phyloP scores from a whole-genome alignment of 2,329 filamentous ascomycete species.

The Fusarium piperis region DNA sequence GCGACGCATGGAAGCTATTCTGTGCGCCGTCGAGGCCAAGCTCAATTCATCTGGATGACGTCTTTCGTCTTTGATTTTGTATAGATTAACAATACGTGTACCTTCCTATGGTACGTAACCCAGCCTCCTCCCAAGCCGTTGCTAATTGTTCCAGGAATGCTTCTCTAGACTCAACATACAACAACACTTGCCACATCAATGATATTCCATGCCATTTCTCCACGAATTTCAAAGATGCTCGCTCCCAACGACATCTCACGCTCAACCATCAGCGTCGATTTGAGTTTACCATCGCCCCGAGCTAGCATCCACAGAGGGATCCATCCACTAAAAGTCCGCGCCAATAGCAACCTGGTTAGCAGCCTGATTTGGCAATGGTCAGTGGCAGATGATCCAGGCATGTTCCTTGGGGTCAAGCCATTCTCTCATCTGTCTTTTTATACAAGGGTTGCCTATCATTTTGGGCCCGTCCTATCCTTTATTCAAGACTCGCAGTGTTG shows the following conservation, averaged over 20 bases:
- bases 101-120: neutral
- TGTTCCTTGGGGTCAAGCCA: neutral
- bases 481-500: neutral
- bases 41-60: neutral
- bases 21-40: slow-evolving; percentile 11
- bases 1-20: slow-evolving; percentile 17
- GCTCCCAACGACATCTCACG: neutral
- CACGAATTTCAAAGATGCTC: neutral
- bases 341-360: neutral
- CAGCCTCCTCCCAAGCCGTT: neutral
- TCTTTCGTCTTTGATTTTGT: neutral
- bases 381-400: neutral
- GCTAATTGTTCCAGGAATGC: neutral
- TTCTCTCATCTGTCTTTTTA: neutral
- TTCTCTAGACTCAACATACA: neutral
- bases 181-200: neutral
- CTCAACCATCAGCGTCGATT: neutral
- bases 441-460: neutral
- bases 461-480: neutral
- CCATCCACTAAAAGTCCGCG: slow-evolving; percentile 1
- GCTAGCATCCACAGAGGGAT: neutral
- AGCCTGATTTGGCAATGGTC: neutral
- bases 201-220: neutral
- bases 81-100: neutral
- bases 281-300: neutral